Percentiles rank a stretch among this genome's conserved stretches.
These are phyloP conservation scores for Diplodia mutila DNA, from an alignment of 2,329 filamentous ascomycete species.

Conservation along the genomic window DNA sequence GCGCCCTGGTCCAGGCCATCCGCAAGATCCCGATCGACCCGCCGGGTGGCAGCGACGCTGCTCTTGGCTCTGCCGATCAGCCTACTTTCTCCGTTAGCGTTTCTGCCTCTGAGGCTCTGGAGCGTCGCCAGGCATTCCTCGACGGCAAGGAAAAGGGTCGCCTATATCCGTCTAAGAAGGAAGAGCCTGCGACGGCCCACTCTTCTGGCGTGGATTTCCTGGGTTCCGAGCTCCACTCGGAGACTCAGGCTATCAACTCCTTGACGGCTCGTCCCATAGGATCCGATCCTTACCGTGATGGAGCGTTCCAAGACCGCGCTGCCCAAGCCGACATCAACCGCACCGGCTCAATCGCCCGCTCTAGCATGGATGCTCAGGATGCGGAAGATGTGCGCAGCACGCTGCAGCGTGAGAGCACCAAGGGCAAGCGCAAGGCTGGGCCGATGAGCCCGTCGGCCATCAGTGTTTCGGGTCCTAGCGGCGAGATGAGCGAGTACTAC, in stretches of 20 bases:
- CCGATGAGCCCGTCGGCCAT: conserved; percentile 17
- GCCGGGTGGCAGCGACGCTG: conserved; percentile 72
- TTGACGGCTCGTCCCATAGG: conserved; percentile 49
- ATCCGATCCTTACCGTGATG: conserved; percentile 49
- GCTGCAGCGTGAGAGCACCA: conserved; percentile 49
- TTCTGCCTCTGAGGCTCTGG: conserved; percentile 36
- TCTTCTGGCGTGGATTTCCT: conserved; percentile 42
- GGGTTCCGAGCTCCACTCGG: conserved; percentile 32
- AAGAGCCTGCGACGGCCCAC: conserved; percentile 31
- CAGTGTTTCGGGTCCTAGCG: neutral
- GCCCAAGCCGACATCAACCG: conserved; percentile 28
- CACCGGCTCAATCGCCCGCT: conserved; percentile 40
- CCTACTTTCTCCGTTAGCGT: conserved; percentile 82
- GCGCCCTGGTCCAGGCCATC: conserved; percentile 81
- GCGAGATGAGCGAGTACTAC: conserved; percentile 2
- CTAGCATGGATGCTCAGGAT: conserved; percentile 48
- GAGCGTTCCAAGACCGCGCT: conserved; percentile 28
- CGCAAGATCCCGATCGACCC: conserved; percentile 84
- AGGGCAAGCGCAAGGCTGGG: conserved; percentile 46
- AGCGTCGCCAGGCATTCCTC: conserved; percentile 32
- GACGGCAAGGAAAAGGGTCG: conserved; percentile 64
- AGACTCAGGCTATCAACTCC: conserved; percentile 48
- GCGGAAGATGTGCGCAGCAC: conserved; percentile 52
- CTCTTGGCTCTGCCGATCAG: conserved; percentile 66
- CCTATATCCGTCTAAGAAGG: conserved; percentile 59